Base-by-base conservation (phyloP, 352 stramenopile genomes). In the Phytophthora tubulina region DNA sequence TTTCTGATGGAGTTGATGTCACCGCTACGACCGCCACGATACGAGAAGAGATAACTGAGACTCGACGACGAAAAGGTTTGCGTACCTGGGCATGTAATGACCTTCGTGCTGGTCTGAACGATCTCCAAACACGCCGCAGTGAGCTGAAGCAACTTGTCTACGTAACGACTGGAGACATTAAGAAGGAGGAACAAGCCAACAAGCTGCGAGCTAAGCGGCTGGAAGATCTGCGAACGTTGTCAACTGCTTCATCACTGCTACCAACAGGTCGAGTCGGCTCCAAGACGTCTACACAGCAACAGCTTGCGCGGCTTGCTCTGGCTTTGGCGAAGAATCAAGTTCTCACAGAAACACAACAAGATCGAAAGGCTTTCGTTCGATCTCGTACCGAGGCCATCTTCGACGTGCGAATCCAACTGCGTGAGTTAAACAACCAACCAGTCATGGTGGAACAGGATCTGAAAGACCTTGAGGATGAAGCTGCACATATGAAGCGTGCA, bases 111-210 rank as follows among this genome's bases (percentile, higher is more conserved):
- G 61, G 63, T 21, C 71, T 93, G 46, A 90, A 88, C 44, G 84
- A 93, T 3, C 74, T 89, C 33, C 55, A 76, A 44, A 88, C 79
- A 14, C 80, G 71, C 8, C 72, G 79, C 7, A 93, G 74, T 13
- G 86, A 93, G 53, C 52, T 93, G 13, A 91, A 89, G 67, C 89
- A 90, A 33, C 69, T 81, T 17, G 86, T 92, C 33, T 78, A 78
- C 1, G 54, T 67, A 3, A 48, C 85, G 9, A 66, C 76, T 11
- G 39, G 62, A 0, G 84, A 91, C 4, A 66, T 88, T 44, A 91
- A 92, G 71, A 79, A 70, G 45, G 82, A 92, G 45, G 84, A 91
- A 38, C 59, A 84, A 17, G 62, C 70, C 7, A 80, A 85, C 63
- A 89, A 88, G 56, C 61, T 79, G 46, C 85, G 87, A 58, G 67